Evolutionary conservation across 73 alveolate species (phyloP), one percentile per base, ranked within the genome.

Genomic region (Tetrahymena thermophila): DNA sequence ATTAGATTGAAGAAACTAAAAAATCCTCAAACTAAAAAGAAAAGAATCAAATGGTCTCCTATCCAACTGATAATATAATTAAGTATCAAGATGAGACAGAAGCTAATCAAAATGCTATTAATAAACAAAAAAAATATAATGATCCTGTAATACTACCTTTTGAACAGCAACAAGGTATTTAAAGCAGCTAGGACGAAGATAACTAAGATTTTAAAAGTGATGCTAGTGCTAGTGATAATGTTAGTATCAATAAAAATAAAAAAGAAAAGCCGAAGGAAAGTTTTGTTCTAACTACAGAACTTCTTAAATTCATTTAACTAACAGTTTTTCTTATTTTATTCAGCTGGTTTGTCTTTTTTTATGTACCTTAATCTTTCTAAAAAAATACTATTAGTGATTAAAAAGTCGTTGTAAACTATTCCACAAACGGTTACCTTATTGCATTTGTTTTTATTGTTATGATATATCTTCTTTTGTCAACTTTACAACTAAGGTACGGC

Each of bases 401-500:
- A 28, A 37, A 94, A 85, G 40, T 35, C 10, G 84, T 84, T 21
- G 95, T 94, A 6, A 37, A 84, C 35, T 94, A 38, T n/a, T 38
- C 42, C 11, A 85, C 94, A 17, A 89, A 95, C 35, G 40, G 95
- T 0, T 95, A 83, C 13, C 57, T 95, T 1, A 93, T 85, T 19
- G 37, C 55, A 13, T 95, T 34, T 57, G 93, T 95, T 35, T 31
- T 95, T 8, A 37, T 95, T 31, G 93, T 85, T 43, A 85, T 94
- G 84, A 58, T 43, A 43, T 95, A 95, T 35, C 71, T 95, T 85
- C 89, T 85, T 23, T 89, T 95, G 23, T 95, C 97, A 34, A 94
- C 97, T 28, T 71, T 95, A 31, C 37, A 95, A 85, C 56, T 95
- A 3, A 95, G 95, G 35, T 95, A 43, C 44, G 97, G 97, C 7